Conservation (phyloP, 169 alveolate genomes). For the Plasmodium gonderi region DNA sequence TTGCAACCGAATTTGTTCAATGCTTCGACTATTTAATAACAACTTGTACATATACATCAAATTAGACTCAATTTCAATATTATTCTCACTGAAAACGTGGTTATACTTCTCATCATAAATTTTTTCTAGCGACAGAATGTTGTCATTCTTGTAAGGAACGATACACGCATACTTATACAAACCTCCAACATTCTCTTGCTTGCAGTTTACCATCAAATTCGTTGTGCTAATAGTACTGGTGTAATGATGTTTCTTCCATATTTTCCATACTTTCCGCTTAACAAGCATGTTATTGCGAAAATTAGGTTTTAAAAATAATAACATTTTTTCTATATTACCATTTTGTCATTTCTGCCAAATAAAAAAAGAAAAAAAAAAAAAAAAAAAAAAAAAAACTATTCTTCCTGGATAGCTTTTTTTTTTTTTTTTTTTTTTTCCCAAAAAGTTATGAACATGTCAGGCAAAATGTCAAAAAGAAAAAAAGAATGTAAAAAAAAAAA, state of each 20-base stretch:
- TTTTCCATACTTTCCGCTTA: not conserved
- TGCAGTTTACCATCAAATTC: not conserved
- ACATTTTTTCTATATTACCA: not conserved
- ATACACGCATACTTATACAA: conserved; percentile 45
- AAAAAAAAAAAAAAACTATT: not conserved
- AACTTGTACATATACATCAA: conserved; percentile 34
- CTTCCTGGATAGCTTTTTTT: not conserved
- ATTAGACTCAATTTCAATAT: conserved; percentile 63
- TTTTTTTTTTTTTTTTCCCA: not conserved
- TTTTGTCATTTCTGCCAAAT: too few species aligned
- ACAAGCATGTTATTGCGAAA: not conserved
- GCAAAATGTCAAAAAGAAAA: not conserved
- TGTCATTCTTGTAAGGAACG: conserved; percentile 67
- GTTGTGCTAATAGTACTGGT: not conserved
- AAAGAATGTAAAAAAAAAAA: not conserved
- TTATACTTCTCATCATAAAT: conserved; percentile 18
- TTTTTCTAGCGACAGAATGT: conserved; percentile 15
- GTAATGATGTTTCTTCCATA: not conserved
- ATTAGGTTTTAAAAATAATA: not conserved
- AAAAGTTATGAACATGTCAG: conserved; percentile 4
- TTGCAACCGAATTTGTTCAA: conserved; percentile 62
- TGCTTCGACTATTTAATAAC: conserved; percentile 48
- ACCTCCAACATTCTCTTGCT: not conserved
- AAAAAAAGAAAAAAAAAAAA: too few species aligned
- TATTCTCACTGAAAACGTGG: conserved; percentile 50